Conservation (phyloP, 202 grass and related monocot species). For the Zoysia matrella region DNA sequence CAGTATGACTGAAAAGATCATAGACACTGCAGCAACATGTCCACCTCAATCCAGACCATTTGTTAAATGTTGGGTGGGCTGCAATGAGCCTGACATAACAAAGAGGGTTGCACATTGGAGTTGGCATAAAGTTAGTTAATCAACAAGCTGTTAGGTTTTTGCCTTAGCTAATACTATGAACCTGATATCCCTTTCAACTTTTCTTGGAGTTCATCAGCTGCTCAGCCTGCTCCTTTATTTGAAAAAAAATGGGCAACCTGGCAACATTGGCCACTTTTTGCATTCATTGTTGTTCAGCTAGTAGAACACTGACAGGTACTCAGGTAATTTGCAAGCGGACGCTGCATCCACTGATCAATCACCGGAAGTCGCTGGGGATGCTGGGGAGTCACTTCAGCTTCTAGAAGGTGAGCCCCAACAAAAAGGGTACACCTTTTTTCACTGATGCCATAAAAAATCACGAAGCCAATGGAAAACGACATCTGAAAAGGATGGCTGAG, state of each 20-base stretch:
- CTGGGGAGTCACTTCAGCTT: slow-evolving; percentile 39
- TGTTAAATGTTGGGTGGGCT: slow-evolving; percentile 1
- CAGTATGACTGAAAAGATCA: slow-evolving; percentile 39
- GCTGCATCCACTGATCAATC: slow-evolving; percentile 51
- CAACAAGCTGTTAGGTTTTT: slow-evolving; percentile 37
- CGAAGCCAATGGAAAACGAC: slow-evolving; percentile 42
- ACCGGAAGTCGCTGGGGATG: slow-evolving; percentile 39
- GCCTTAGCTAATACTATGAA: slow-evolving; percentile 23
- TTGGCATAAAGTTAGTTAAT: slow-evolving; percentile 21
- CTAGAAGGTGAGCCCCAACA: slow-evolving; percentile 54
- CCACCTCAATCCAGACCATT: slow-evolving; percentile 27
- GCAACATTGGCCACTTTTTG: slow-evolving; percentile 23
- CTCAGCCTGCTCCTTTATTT: slow-evolving; percentile 4
- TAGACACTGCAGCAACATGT: slow-evolving; percentile 16
- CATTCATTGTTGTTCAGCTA: slow-evolving; percentile 37
- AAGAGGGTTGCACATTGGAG: slow-evolving; percentile 15
- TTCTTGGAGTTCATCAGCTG: slow-evolving; percentile 19
- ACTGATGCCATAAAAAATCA: slow-evolving; percentile 35
- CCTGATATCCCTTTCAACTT: slow-evolving; percentile 41
- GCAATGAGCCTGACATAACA: slow-evolving; percentile 26
- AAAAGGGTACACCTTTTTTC: slow-evolving; percentile 13
- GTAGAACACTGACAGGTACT: slow-evolving; percentile 27
- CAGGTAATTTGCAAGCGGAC: slow-evolving; percentile 29
- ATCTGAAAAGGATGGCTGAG: slow-evolving; percentile 46
- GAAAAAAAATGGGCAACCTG: slow-evolving; percentile 20